These are phyloP conservation scores for Silene conica DNA, from an alignment of 148 eudicot genomes.

Conservation along the genomic window DNA sequence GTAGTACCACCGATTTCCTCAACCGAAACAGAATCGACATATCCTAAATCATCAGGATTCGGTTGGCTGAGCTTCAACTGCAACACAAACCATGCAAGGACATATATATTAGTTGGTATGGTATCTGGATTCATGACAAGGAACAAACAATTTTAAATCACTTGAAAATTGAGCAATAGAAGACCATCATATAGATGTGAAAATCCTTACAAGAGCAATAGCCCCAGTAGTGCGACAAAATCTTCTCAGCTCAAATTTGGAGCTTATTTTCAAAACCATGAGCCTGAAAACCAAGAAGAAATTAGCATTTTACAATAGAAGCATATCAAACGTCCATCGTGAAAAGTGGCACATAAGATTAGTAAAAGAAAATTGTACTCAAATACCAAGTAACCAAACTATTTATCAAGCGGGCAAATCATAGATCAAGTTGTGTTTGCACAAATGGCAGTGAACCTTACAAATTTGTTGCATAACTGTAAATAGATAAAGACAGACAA, in stretches of 20 bases:
- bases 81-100: conserved; percentile 16
- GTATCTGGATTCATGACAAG: background rate
- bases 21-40: conserved; percentile 78
- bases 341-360: background rate
- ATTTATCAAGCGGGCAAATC: background rate
- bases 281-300: conserved; percentile 45
- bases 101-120: background rate
- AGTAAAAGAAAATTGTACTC: background rate
- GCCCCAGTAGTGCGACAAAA: conserved; percentile 97
- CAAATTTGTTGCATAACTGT: background rate
- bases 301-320: conserved; percentile 3
- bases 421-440: background rate
- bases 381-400: background rate
- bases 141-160: too few species aligned
- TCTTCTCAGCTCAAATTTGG: conserved; percentile 85
- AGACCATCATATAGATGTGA: background rate
- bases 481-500: background rate
- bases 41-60: conserved; percentile 79
- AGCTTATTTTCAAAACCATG: conserved; percentile 88
- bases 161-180: background rate
- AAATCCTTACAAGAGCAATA: conserved; percentile 66
- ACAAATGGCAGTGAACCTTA: too few species aligned
- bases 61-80: conserved; percentile 95
- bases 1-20: conserved; percentile 88
- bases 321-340: background rate